Base-by-base conservation (phyloP, 2,329 filamentous ascomycete genomes). In the Sarocladium kiliense region DNA sequence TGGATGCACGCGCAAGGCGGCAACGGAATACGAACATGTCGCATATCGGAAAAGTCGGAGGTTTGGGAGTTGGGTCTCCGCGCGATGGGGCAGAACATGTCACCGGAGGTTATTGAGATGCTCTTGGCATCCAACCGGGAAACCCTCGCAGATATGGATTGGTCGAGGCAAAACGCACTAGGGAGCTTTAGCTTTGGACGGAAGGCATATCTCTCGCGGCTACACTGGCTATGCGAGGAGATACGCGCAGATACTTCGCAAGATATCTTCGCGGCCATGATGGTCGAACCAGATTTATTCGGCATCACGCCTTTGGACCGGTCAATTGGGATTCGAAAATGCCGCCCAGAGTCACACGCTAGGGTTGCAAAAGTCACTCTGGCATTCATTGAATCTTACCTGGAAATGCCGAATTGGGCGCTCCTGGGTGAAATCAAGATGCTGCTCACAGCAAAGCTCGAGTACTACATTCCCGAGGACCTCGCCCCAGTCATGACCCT, bases 1-100 rank as follows among this genome's bases (percentile, higher is more conserved):
- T 61, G 59, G 55, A 45, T 65, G 25, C 58, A 63, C 3, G 56
- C 59, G 9, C 58, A 57, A 11, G 63, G 63, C 2, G 62, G 59
- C 7, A 57, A 65, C 54, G 62, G 60, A 14, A 19, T 58, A 4
- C 60, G 56, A 30, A 58, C 56, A 10, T 55, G 59, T 10, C 55
- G 54, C 11, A 27, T 42, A 4, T 56, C 58, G 2, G 50, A 47
- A 2, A 42, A 47, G 7, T 21, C 53, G 2, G 25, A 55, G 7
- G 10, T 27, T 3, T 65, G 63, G 62, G 53, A 57, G 21, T 60
- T 57, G 11, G 62, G 58, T 2, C 27, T 63, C 3, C 56, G 57
- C 2, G 32, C 59, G 12, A 57, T 59, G 1, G 18, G 36, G 16
- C 25, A 56, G 5, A 39, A 36, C 2, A 25, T n/a, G 14, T 45